A percentile compares a stretch with the other conserved stretches of the same genome.
Conservation (phyloP, 2,329 filamentous ascomycete genomes). For the Cercospora zeae-maydis region DNA sequence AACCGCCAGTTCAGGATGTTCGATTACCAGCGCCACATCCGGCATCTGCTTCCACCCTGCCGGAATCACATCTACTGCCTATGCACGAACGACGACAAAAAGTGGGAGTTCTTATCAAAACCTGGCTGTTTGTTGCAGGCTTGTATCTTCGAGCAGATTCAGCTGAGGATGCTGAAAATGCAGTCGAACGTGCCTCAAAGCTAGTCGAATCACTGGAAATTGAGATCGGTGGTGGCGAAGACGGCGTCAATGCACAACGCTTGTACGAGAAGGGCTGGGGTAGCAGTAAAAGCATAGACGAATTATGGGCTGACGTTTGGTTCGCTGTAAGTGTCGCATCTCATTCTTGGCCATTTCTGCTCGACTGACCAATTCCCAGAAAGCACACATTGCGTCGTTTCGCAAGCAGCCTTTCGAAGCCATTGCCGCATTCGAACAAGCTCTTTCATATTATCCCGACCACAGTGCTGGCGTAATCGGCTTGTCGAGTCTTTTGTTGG, state of each 20-base stretch:
- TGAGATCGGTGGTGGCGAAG: conserved; percentile 57
- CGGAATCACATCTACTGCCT: conserved; percentile 50
- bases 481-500: conserved; percentile 78
- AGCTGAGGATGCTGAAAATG: conserved; percentile 73
- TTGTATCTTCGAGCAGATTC: conserved; percentile 81
- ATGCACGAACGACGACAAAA: conserved; percentile 54
- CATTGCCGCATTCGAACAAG: conserved; percentile 74
- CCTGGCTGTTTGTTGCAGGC: conserved; percentile 87
- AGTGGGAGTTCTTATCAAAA: conserved; percentile 62
- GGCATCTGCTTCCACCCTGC: conserved; percentile 33
- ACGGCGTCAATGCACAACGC: conserved; percentile 56
- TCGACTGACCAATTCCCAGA: conserved; percentile 44
- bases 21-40: conserved; percentile 43
- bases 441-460: conserved; percentile 73
- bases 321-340: conserved; percentile 61
- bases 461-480: conserved; percentile 78
- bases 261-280: conserved; percentile 70
- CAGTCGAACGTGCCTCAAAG: conserved; percentile 75
- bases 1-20: conserved; percentile 44
- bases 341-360: not conserved
- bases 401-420: conserved; percentile 64
- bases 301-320: conserved; percentile 79
- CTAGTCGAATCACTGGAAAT: conserved; percentile 68
- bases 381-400: conserved; percentile 63
- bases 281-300: conserved; percentile 74